Base-by-base conservation (phyloP, 2,329 filamentous ascomycete species). In the Fusarium sp. region DNA sequence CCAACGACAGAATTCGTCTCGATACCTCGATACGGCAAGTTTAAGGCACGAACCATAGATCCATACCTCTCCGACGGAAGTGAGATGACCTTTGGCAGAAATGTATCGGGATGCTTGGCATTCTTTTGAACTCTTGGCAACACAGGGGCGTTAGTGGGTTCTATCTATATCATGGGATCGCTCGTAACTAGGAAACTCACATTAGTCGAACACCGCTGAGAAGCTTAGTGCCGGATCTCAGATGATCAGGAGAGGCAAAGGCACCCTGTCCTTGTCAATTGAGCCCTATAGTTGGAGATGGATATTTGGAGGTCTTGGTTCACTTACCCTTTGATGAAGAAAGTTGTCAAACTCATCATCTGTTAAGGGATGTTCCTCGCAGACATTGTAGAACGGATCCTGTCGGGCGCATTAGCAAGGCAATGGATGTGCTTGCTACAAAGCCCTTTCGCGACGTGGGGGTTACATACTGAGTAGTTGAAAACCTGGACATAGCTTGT, bases 1-100 rank as follows among this genome's bases (percentile, higher is more conserved):
- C 87, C 88, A 15, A 90, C 87, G 13, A 86, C 82, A 56, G 84
- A 83, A 20, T 82, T 84, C 18, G 85, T 84, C 75, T 90, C 88
- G 63, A 90, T 86, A 33, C 81, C 85, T 11, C 85, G 81, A 70
- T 82, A 84, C 2, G 88, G 87, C 41, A 90, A 79, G 60, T 78
- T 81, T 76, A 89, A 72, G 17, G 76, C 78, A 64, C 81, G 80
- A 20, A 89, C 83, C 87, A 90, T 89, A 46, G 78, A 78, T 66
- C 81, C 80, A 67, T 90, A 90, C 31, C 78, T 72, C 6, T 79
- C 72, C n/a, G 80, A 80, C 2, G 79, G 77, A 29, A 90, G 74
- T 20, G 86, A 87, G 58, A 90, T 82, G 64, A 84, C 78, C 63
- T 83, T 79, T 17, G 86, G 82, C 21, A 81, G 78, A 67, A 90